Base-by-base conservation (phyloP, 305 asterid species). In the Fraxinus nigra region DNA sequence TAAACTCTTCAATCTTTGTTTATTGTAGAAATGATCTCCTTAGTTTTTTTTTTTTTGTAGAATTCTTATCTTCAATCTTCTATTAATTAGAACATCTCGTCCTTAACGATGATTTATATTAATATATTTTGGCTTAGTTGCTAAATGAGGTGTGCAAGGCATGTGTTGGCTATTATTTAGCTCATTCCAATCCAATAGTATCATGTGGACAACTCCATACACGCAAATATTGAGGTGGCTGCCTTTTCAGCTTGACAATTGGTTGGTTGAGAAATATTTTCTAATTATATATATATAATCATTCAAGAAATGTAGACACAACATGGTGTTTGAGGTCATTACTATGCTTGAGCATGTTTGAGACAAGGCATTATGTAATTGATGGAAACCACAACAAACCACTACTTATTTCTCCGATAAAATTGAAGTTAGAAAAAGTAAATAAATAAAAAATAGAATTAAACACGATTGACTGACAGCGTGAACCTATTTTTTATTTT, bases 161-260 rank as follows among this genome's bases (percentile, higher is more conserved):
- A 26, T 26, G 72, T 26, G 74, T 26, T n/a, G 37, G 74, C 73
- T 65, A 11, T 65, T 65, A 26, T 1, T 65, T 26, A 65, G 18
- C 7, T 26, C 73, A 11, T 26, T 65, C 7, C 37, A 28, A 26
- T 65, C 73, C 73, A 65, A 10, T 65, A 75, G 7, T 28, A 84
- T 76, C 84, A 76, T n/a, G 82, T 79, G 82, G 79, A 79, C 84
- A 84, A 76, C 84, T 76, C 69, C 59, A 7, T 13, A 7, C 22
- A 34, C n/a, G 63, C 1, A 59, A 69, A 65, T 35, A 34, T 18
- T 70, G 78, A 84, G 80, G 65, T 79, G 85, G 83, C 37, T 0
- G 73, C 34, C 82, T 79, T 72, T 48, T 20, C 67, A 34, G 72
- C 81, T 79, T 13, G 40, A 79, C 84, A 86, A 22, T 70, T 81